A percentile compares a stretch with the other conserved stretches of the same genome.
Conservation (phyloP, 257 asterid genomes). For the Nicotiana undulata region DNA sequence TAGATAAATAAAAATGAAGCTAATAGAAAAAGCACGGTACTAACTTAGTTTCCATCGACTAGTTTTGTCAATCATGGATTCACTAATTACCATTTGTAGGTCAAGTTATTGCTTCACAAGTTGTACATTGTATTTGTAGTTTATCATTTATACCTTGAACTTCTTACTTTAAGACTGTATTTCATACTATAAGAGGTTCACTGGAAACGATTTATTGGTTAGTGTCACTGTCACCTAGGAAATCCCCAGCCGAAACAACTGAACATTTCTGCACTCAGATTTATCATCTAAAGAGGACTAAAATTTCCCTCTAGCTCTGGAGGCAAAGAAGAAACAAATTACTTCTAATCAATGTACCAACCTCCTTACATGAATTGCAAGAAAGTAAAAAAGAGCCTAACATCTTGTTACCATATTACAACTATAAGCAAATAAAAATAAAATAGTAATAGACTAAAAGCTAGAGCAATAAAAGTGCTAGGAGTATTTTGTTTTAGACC, state of each 20-base stretch:
- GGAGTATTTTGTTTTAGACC: conserved; percentile 33
- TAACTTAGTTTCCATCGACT: too few species aligned
- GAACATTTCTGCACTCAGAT: neutral
- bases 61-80: too few species aligned
- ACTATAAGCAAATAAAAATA: neutral
- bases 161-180: neutral
- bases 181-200: neutral
- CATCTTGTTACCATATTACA: neutral
- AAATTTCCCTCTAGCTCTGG: neutral
- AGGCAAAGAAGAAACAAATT: neutral
- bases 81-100: too few species aligned
- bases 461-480: conserved; percentile 3
- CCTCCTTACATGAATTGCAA: neutral
- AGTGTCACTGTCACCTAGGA: neutral
- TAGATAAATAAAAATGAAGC: too few species aligned
- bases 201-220: neutral
- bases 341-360: neutral
- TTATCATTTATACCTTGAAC: neutral
- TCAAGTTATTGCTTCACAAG: too few species aligned
- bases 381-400: neutral
- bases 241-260: neutral
- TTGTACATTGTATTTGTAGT: too few species aligned
- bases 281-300: neutral
- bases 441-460: neutral
- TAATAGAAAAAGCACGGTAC: too few species aligned